Conservation (phyloP, 2,329 filamentous ascomycete species). For the Calonectria montana region DNA sequence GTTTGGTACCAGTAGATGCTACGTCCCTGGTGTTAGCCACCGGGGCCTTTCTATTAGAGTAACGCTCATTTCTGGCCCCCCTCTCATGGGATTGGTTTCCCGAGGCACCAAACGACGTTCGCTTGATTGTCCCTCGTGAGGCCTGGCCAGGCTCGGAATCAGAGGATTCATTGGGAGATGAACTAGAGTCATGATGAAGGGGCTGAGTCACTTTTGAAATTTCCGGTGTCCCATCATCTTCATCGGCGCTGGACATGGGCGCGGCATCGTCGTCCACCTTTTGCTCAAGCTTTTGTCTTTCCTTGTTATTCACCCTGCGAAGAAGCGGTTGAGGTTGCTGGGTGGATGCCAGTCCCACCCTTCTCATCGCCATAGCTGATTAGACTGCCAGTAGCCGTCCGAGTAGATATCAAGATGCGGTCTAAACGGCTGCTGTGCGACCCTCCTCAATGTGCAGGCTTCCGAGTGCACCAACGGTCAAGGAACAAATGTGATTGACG, state of each 20-base stretch:
- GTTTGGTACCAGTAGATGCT: conserved; percentile 27
- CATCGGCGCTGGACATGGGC: conserved; percentile 46
- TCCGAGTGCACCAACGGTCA: not conserved
- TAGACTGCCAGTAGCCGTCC: not conserved
- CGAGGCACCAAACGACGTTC: conserved; percentile 45
- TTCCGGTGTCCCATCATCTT: conserved; percentile 16
- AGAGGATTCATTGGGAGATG: conserved; percentile 15
- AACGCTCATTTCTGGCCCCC: conserved; percentile 9
- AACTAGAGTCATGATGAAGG: not conserved
- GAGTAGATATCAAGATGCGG: not conserved
- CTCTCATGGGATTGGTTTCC: conserved; percentile 12
- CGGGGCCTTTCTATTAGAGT: not conserved
- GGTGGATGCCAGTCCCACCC: conserved; percentile 33
- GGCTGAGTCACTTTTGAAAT: not conserved
- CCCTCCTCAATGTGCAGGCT: not conserved
- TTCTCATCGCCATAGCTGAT: conserved; percentile 8
- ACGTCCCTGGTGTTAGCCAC: not conserved
- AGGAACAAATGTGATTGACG: not conserved
- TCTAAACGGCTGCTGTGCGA: not conserved
- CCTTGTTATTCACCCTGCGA: not conserved
- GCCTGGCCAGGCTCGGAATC: conserved; percentile 43
- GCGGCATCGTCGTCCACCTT: conserved; percentile 34
- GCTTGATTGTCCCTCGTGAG: conserved; percentile 46
- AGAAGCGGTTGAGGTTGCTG: conserved; percentile 34
- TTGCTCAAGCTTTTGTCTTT: conserved; percentile 21